Conservation (phyloP, 192 early-diverging fungal species). For the Entomortierella beljakovae region DNA sequence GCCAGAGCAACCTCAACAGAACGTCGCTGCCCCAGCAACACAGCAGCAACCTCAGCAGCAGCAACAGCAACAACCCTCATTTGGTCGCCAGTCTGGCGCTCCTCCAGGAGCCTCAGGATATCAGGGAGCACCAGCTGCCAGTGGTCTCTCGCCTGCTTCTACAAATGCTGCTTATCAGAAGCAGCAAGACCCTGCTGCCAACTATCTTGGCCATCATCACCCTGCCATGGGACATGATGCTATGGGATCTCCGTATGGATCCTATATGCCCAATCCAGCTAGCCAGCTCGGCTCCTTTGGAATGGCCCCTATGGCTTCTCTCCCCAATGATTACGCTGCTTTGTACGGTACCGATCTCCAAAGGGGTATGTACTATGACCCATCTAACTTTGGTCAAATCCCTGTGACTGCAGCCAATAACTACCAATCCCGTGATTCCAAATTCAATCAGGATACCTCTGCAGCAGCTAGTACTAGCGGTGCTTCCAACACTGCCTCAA, state of each 20-base stretch:
- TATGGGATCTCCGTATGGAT: slow-evolving; percentile 62
- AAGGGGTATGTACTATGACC: slow-evolving; percentile 71
- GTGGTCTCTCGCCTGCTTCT: slow-evolving; percentile 45
- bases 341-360: slow-evolving; percentile 76
- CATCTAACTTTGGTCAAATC: slow-evolving; percentile 70
- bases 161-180: slow-evolving; percentile 48
- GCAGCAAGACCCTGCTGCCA: slow-evolving; percentile 49
- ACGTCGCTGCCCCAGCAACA: slow-evolving; percentile 6
- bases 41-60: slow-evolving; percentile 8
- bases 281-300: slow-evolving; percentile 65
- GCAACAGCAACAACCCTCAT: slow-evolving; percentile 27
- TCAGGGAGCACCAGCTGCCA: slow-evolving; percentile 35
- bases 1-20: slow-evolving; percentile 12
- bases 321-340: slow-evolving; percentile 68
- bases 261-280: slow-evolving; percentile 60
- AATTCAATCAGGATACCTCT: slow-evolving; percentile 60
- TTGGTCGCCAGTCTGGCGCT: slow-evolving; percentile 29
- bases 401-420: slow-evolving; percentile 65
- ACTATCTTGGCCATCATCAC: slow-evolving; percentile 67
- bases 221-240: slow-evolving; percentile 59
- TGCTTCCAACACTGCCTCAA: slow-evolving; percentile 45
- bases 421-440: slow-evolving; percentile 65
- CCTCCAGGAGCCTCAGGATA: slow-evolving; percentile 34
- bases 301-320: slow-evolving; percentile 64
- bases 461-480: slow-evolving; percentile 32